Conservation (phyloP, 352 stramenopile species). For the Phytophthora idaei region DNA sequence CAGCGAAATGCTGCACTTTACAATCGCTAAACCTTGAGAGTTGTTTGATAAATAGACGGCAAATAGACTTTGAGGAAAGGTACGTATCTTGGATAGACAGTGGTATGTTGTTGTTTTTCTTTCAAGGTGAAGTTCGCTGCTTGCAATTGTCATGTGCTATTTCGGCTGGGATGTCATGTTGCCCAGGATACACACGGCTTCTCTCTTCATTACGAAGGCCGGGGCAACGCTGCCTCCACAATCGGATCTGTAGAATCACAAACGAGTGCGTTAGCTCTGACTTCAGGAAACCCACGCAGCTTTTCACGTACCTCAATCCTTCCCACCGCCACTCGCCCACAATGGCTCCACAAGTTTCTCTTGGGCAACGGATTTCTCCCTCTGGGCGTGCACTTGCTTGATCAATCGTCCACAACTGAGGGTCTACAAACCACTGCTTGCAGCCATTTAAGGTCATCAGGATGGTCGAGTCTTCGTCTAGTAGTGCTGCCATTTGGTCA, state of each 20-base stretch:
- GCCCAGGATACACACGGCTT: slow-evolving; percentile 54
- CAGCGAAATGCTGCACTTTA: slow-evolving; percentile 54
- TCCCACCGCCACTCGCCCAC: slow-evolving; percentile 68
- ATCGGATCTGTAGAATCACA: slow-evolving; percentile 33
- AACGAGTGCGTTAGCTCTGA: slow-evolving; percentile 1
- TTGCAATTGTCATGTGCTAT: slow-evolving; percentile 23
- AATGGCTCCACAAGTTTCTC: slow-evolving; percentile 36
- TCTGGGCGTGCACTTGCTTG: slow-evolving; percentile 19
- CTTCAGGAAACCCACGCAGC: background rate
- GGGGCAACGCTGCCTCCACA: slow-evolving; percentile 51
- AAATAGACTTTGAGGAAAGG: no score
- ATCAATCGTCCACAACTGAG: slow-evolving; percentile 51
- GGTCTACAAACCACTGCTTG: slow-evolving; percentile 57
- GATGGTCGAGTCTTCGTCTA: slow-evolving; percentile 43
- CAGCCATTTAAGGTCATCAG: slow-evolving; percentile 35
- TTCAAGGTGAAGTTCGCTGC: slow-evolving; percentile 3
- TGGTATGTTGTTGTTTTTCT: slow-evolving; percentile 7
- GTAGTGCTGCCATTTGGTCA: slow-evolving; percentile 35
- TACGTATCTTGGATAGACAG: no score
- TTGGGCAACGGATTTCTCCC: slow-evolving; percentile 52
- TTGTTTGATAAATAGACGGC: background rate
- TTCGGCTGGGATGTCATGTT: slow-evolving; percentile 42
- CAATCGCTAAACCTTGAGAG: background rate
- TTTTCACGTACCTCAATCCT: slow-evolving; percentile 39
- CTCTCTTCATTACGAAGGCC: slow-evolving; percentile 58